Evolutionary conservation across 1,284 basidiomycete species (phyloP), one percentile per base, ranked within the genome.

Genomic region (Pterulicium gracile): DNA sequence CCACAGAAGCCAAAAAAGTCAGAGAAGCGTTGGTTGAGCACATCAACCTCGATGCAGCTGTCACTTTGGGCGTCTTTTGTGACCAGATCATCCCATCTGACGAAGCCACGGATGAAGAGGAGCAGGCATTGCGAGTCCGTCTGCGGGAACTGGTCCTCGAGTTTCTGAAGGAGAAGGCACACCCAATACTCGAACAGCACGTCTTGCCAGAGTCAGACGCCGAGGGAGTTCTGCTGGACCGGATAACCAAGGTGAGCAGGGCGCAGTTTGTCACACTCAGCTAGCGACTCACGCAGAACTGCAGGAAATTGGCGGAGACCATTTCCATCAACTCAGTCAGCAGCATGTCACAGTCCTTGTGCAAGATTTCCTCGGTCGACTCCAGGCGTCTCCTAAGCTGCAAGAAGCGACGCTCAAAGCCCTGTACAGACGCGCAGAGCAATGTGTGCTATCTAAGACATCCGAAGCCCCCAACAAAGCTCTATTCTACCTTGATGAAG

Each of bases 21-120:
- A 77, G 79, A 53, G 61, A 66, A 45, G 74, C 79, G 17, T 66
- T 86, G 7, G 60, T 70, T 3, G 67, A 74, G 52, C 82, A 85
- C 55, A 66, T 86, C 45, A 71, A 80, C 45, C 66, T 82, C 65
- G 77, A 82, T 51, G 66, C 78, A 2, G 63, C 62, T 13, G 66
- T 75, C 20, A 79, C 81, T 1, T 62, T 85, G 3, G 70, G 74
- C 42, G 81, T 85, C 4, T 64, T 85, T 3, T 81, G 75, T 54
- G 82, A 85, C 56, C 81, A 85, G 56, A 66, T 83, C 35, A 56
- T 72, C 2, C 73, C 73, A 2, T 56, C 64, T 1, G 70, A 73
- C 44, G 76, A 75, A 32, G 58, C 64, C 13, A 50, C 68, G 52
- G 75, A 79, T 47, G 73, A 75, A 18, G 79, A 80, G 43, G 81